These are phyloP conservation scores for Penicillium fuscoglaucum DNA, from an alignment of 2,329 filamentous ascomycete species.

Conservation along the genomic window DNA sequence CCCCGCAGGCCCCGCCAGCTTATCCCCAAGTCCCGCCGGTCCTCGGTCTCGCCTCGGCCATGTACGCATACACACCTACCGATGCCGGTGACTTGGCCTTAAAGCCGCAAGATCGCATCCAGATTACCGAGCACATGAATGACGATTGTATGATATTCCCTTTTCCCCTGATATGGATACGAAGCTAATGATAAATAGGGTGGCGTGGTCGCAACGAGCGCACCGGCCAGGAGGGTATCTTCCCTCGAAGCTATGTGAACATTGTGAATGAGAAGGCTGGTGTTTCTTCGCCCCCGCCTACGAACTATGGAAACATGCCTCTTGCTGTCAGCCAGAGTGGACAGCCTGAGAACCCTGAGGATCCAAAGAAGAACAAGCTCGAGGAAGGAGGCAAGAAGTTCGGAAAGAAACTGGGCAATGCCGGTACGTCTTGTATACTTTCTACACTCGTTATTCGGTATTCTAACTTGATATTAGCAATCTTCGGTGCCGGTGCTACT, in stretches of 20 bases:
- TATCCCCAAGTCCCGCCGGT: slow-evolving; percentile 54
- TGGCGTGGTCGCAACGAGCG: slow-evolving; percentile 86
- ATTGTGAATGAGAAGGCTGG: slow-evolving; percentile 64
- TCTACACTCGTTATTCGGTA: background rate
- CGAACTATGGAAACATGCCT: slow-evolving; percentile 63
- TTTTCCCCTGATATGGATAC: background rate
- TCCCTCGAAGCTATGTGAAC: slow-evolving; percentile 85
- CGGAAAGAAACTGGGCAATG: slow-evolving; percentile 87
- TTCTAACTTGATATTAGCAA: slow-evolving; percentile 55
- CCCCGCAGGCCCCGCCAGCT: slow-evolving; percentile 54
- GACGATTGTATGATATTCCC: slow-evolving; percentile 65
- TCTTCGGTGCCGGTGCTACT: slow-evolving; percentile 90
- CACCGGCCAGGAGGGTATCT: slow-evolving; percentile 85
- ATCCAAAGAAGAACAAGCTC: slow-evolving; percentile 60
- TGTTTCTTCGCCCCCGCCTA: slow-evolving; percentile 41
- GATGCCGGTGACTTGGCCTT: slow-evolving; percentile 82
- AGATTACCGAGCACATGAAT: slow-evolving; percentile 91
- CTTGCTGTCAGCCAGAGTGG: slow-evolving; percentile 68
- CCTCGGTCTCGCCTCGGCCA: slow-evolving; percentile 72
- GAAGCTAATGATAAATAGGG: slow-evolving; percentile 36
- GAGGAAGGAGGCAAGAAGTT: slow-evolving; percentile 86
- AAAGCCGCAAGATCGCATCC: slow-evolving; percentile 75
- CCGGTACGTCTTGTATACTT: slow-evolving; percentile 41
- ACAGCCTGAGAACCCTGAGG: slow-evolving; percentile 43
- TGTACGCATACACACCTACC: slow-evolving; percentile 78